Evolutionary conservation across 805 yeast species (phyloP).

Genomic region (Kluyveromyces nonfermentans): DNA sequence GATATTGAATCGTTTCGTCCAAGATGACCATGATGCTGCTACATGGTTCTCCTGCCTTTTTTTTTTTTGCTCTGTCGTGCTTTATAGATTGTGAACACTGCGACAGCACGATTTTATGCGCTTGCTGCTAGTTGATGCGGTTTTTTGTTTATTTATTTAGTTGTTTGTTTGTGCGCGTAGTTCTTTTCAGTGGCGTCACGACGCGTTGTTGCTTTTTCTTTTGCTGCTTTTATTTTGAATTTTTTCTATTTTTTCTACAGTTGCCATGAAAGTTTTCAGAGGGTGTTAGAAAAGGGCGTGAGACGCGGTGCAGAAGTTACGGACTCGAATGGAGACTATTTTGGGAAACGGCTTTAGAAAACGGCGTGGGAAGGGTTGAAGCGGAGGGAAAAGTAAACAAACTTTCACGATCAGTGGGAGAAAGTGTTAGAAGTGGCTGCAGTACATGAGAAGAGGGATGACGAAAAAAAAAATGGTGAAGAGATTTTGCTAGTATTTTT

Average conservation of each 20-base stretch:
- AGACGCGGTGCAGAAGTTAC: not conserved
- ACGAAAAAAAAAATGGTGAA: slow-evolving; percentile 1
- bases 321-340: not conserved
- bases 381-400: not conserved
- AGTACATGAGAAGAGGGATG: not conserved
- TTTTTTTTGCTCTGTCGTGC: too few relatives aligned
- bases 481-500: not conserved
- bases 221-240: not conserved
- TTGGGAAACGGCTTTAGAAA: not conserved
- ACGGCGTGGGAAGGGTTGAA: not conserved
- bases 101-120: too few relatives aligned
- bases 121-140: too few relatives aligned
- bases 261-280: not conserved
- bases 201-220: not conserved
- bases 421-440: not conserved
- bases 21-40: not conserved
- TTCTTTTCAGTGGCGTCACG: too few relatives aligned
- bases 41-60: too few relatives aligned
- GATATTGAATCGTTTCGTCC: too few relatives aligned
- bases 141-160: too few relatives aligned
- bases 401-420: not conserved
- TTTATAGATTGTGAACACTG: too few relatives aligned
- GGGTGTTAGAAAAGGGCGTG: not conserved
- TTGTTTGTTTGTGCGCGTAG: too few relatives aligned
- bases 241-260: not conserved